A percentile compares a stretch with the other conserved stretches of the same genome.
Conservation (phyloP, 345 rosid species). For the Ailanthus altissimus region DNA sequence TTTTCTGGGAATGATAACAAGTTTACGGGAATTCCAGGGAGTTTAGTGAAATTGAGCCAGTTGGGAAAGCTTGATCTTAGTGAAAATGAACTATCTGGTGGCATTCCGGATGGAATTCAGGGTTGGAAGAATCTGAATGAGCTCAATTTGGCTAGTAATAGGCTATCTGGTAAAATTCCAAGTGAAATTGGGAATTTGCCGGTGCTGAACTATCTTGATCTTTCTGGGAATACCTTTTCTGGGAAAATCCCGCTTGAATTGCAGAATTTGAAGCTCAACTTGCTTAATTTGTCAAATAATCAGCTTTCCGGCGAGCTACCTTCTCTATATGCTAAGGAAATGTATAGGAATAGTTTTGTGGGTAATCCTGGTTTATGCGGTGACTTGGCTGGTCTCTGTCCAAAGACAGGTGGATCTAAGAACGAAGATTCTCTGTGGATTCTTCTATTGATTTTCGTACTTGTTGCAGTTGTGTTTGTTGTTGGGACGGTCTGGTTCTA, state of each 20-base stretch:
- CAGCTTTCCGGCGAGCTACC: conserved; percentile 69
- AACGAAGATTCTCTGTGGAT: conserved; percentile 55
- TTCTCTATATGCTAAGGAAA: conserved; percentile 52
- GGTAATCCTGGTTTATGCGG: conserved; percentile 86
- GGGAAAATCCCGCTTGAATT: conserved; percentile 67
- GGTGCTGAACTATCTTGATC: conserved; percentile 88
- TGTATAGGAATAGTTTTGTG: conserved; percentile 53
- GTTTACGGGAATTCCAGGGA: conserved; percentile 58
- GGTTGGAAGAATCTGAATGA: conserved; percentile 67
- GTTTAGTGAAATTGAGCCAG: conserved; percentile 50
- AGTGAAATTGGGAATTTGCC: conserved; percentile 61
- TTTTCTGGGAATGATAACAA: conserved; percentile 50
- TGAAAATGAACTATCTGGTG: conserved; percentile 61
- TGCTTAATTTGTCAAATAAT: conserved; percentile 75
- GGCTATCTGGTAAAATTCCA: conserved; percentile 68
- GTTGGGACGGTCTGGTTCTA: conserved; percentile 65
- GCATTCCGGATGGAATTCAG: conserved; percentile 55
- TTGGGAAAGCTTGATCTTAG: conserved; percentile 72
- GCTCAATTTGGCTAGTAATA: conserved; percentile 67
- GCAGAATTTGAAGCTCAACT: conserved; percentile 79
- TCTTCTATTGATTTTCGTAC: conserved; percentile 53
- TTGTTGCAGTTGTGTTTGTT: conserved; percentile 54
- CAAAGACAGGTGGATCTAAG: conserved; percentile 30
- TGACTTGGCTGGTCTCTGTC: conserved; percentile 62
- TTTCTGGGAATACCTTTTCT: conserved; percentile 63